Percentiles rank a stretch among this genome's conserved stretches.
Evolutionary conservation across 495 filamentous ascomycete genomes (phyloP).

Genomic region (Penicillium verhagenii): DNA sequence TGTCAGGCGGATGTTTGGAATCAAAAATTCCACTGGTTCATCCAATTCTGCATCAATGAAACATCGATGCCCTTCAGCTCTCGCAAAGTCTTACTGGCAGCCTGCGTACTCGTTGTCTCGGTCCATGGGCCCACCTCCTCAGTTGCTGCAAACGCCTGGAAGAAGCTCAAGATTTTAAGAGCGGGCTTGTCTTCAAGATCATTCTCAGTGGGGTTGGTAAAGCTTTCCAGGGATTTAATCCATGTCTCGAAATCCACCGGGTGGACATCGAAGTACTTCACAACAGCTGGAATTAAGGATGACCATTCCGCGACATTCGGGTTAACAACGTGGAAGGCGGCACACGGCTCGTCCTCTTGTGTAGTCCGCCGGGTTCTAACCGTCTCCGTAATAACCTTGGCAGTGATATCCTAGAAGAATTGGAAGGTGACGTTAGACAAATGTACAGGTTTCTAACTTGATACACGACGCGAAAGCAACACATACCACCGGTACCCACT

Average conservation of each 20-base stretch:
- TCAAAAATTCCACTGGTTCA: conserved; percentile 14
- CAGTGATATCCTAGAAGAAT: conserved; percentile 12
- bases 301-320: conserved; percentile 19
- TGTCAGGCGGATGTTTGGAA: too few relatives aligned
- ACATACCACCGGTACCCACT: conserved; percentile 23
- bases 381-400: conserved; percentile 16
- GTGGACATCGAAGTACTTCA: conserved; percentile 6
- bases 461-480: neutral
- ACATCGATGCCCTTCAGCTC: conserved; percentile 1
- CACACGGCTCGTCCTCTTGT: conserved; percentile 2
- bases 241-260: conserved; percentile 17
- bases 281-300: conserved; percentile 9
- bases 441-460: neutral
- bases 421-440: neutral
- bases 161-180: conserved; percentile 27
- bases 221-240: conserved; percentile 15
- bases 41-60: conserved; percentile 12
- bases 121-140: conserved; percentile 7
- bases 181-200: conserved; percentile 23
- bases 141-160: conserved; percentile 6
- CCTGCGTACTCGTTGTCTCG: conserved; percentile 4
- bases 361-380: conserved; percentile 8
- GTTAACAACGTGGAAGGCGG: conserved; percentile 29
- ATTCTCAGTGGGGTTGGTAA: conserved; percentile 8
- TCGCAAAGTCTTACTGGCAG: conserved; percentile 7